These are phyloP conservation scores for Saccharum spontaneum DNA, from an alignment of 176 grass and related monocot species.

Conservation along the genomic window DNA sequence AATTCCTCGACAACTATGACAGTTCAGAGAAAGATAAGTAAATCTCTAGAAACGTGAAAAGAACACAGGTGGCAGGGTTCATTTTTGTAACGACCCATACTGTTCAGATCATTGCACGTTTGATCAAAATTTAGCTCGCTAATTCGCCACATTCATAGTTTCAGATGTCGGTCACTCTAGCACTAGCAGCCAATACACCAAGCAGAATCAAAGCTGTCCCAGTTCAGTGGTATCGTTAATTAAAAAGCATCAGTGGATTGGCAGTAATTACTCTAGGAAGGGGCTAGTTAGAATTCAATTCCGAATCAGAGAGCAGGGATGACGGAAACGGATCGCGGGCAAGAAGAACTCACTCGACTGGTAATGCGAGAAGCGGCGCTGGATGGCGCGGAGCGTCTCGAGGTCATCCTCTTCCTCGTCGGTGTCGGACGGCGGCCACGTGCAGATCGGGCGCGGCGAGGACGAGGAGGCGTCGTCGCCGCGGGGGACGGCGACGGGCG, in stretches of 20 bases:
- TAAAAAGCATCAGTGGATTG: neutral
- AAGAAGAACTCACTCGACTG: constrained; percentile 48
- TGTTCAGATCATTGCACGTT: neutral
- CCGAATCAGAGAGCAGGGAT: neutral
- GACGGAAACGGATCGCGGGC: neutral
- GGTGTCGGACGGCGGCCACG: constrained; percentile 35
- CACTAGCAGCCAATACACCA: neutral
- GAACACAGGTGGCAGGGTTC: neutral
- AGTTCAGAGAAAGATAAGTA: neutral
- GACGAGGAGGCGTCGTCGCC: neutral
- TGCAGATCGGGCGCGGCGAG: constrained; percentile 39
- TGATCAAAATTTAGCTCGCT: neutral
- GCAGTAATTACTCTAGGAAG: neutral
- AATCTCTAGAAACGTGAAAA: neutral
- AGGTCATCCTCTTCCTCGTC: constrained; percentile 80
- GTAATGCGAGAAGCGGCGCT: constrained; percentile 76
- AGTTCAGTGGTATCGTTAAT: neutral
- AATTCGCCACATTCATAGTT: neutral
- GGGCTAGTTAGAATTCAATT: neutral
- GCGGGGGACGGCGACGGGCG: neutral
- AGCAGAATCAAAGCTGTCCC: neutral
- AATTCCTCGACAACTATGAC: neutral
- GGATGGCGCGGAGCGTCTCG: constrained; percentile 76
- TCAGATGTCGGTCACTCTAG: neutral
- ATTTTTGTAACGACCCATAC: neutral